A percentile compares a stretch with the other conserved stretches of the same genome.
These are phyloP conservation scores for Phytopythium chamaehyphon DNA, from an alignment of 352 stramenopile species.

Conservation along the genomic window DNA sequence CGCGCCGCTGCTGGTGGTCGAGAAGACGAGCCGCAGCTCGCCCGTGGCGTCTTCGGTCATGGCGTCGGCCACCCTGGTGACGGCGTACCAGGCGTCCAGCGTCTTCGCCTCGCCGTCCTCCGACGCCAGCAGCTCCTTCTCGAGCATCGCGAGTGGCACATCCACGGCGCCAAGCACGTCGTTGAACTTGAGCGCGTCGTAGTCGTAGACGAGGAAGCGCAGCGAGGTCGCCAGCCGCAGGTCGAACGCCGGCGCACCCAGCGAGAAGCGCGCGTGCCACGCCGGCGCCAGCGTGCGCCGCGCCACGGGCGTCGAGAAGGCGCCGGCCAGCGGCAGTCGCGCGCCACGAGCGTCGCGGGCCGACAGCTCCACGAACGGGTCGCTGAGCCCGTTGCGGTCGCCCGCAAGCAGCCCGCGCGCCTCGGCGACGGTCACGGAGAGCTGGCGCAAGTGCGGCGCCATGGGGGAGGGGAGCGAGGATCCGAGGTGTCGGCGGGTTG, in stretches of 20 bases:
- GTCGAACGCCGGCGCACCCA: slow-evolving; percentile 41
- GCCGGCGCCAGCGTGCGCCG: slow-evolving; percentile 45
- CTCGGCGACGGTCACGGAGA: slow-evolving; percentile 44
- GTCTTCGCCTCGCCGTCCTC: slow-evolving; percentile 21
- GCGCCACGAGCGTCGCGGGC: slow-evolving; percentile 49
- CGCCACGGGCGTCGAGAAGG: slow-evolving; percentile 42
- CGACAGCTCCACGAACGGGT: slow-evolving; percentile 59
- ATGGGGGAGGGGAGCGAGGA: not conserved
- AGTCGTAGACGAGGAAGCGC: slow-evolving; percentile 54
- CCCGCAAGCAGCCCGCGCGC: slow-evolving; percentile 55
- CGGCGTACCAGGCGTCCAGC: slow-evolving; percentile 43
- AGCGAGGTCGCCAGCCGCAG: slow-evolving; percentile 59
- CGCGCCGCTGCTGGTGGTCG: slow-evolving; percentile 2
- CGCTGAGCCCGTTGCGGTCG: slow-evolving; percentile 68
- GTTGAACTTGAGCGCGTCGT: slow-evolving; percentile 53
- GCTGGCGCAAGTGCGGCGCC: slow-evolving; percentile 20
- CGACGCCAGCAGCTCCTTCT: slow-evolving; percentile 15
- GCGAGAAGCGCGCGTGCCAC: slow-evolving; percentile 44
- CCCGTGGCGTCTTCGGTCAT: slow-evolving; percentile 57
- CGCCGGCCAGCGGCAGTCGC: slow-evolving; percentile 26
- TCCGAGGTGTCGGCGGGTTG: not conserved
- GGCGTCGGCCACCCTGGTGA: slow-evolving; percentile 31
- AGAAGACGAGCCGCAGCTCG: slow-evolving; percentile 49
- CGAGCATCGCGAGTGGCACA: slow-evolving; percentile 32
- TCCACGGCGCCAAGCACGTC: slow-evolving; percentile 66